These are phyloP conservation scores for Castanea sativa DNA, from an alignment of 306 rosid genomes.

Conservation along the genomic window DNA sequence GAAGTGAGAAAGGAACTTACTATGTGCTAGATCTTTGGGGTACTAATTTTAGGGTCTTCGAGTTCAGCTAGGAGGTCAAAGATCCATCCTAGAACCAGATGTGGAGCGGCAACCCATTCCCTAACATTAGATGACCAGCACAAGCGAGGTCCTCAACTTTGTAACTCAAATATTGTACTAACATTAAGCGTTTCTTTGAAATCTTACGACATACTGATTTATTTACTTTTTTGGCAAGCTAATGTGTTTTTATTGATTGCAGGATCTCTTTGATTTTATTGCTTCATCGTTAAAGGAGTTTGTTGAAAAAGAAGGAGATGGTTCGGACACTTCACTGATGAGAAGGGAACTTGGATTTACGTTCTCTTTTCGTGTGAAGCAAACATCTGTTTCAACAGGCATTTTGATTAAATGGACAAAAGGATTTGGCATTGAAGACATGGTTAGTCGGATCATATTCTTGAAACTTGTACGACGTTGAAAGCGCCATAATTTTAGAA, in stretches of 20 bases:
- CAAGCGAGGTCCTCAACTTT: constrained; percentile 57
- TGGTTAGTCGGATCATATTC: constrained; percentile 58
- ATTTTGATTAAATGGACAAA: constrained; percentile 88
- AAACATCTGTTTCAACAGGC: constrained; percentile 72
- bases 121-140: constrained; percentile 62
- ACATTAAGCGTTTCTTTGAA: background rate
- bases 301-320: constrained; percentile 55
- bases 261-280: constrained; percentile 86
- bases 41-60: constrained; percentile 86
- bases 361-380: constrained; percentile 88
- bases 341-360: constrained; percentile 82
- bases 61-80: constrained; percentile 63
- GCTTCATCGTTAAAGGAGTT: constrained; percentile 67
- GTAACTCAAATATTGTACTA: background rate
- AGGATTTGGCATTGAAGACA: constrained; percentile 65
- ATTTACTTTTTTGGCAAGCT: background rate
- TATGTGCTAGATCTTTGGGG: constrained; percentile 92
- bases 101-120: constrained; percentile 75
- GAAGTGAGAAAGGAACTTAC: constrained; percentile 78
- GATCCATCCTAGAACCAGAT: constrained; percentile 46
- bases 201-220: background rate
- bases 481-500: constrained; percentile 11
- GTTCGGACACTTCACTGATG: constrained; percentile 40
- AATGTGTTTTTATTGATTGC: constrained; percentile 29
- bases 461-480: background rate